Conservation (phyloP, 2,329 filamentous ascomycete genomes). For the Venturiaceae sp. region DNA sequence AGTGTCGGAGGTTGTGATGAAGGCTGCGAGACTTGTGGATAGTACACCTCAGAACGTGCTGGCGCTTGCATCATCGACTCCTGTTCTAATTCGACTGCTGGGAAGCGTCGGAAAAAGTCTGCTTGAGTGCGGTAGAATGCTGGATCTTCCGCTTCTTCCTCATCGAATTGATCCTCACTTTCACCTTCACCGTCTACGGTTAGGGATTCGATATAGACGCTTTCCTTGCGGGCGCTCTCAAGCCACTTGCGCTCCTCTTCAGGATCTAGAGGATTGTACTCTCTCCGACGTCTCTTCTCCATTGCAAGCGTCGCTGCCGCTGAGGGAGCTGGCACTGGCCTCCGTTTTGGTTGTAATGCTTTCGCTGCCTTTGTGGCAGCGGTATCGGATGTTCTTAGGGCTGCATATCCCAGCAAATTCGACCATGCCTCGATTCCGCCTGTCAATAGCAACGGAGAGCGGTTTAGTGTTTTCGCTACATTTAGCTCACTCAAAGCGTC, state of each 20-base stretch:
- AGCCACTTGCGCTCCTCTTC: conserved; percentile 79
- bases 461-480: conserved; percentile 62
- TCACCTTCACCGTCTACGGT: conserved; percentile 19
- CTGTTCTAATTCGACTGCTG: conserved; percentile 52
- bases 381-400: conserved; percentile 49
- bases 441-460: conserved; percentile 64
- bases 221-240: conserved; percentile 61
- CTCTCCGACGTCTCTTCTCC: conserved; percentile 46
- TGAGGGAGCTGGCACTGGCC: conserved; percentile 39
- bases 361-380: conserved; percentile 15
- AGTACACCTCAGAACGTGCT: not conserved
- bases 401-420: conserved; percentile 65
- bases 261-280: conserved; percentile 62
- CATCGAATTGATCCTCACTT: conserved; percentile 25
- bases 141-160: conserved; percentile 36
- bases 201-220: conserved; percentile 33
- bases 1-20: conserved; percentile 8
- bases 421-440: conserved; percentile 84
- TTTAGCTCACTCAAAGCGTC: conserved; percentile 80
- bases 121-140: conserved; percentile 62
- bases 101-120: conserved; percentile 76
- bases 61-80: conserved; percentile 42
- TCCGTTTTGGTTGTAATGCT: conserved; percentile 38
- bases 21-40: conserved; percentile 18
- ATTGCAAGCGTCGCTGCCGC: conserved; percentile 42